Base-by-base conservation (phyloP, 805 yeast species). In the Wickerhamomyces bovis region DNA sequence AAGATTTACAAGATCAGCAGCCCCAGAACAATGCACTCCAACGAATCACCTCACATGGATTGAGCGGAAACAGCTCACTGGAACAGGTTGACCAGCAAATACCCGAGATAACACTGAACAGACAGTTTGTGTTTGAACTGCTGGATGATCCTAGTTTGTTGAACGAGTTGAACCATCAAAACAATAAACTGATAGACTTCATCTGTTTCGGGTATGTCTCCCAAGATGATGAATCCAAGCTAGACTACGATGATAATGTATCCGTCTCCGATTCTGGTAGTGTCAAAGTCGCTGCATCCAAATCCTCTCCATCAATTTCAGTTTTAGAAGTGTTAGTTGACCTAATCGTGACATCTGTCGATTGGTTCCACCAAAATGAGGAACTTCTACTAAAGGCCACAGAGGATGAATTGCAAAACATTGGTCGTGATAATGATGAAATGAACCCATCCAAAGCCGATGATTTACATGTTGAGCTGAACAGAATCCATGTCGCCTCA, bases 401-500 rank as follows among this genome's bases (percentile, higher is more conserved):
- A 9, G 40, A 31, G 19, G 47, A 41, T 10, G 47, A 45, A 3
- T 15, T 23, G 10, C 51, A 49, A 19, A 42, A 35, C 9, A 16
- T 16, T 33, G 36, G 36, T 3, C 9, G 16, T 18, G 48, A 51
- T 3, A 48, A 39, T 2, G 49, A 56, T 3, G 53, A 45, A 4
- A 57, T 51, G 2, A 49, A 48, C 15, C 4, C 11, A 7, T 18
- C 20, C 36, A 33, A 33, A 33, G 45, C 45, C 9, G 57, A 56
- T 51, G 62, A 49, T 51, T 42, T 48, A 45, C 49, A 44, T 38
- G 50, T 36, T 46, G 55, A 47, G 49, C 49, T 49, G 44, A 61
- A 61, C 43, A 52, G 71, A 47, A 75, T 83, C 4, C 81, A 78
- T 49, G 67, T 79, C 45, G 86, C 95, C 1, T 85, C 97, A 0